A percentile compares a stretch with the other conserved stretches of the same genome.
Conservation (phyloP, 805 yeast species). For the Myxozyma vanderwaltii region DNA sequence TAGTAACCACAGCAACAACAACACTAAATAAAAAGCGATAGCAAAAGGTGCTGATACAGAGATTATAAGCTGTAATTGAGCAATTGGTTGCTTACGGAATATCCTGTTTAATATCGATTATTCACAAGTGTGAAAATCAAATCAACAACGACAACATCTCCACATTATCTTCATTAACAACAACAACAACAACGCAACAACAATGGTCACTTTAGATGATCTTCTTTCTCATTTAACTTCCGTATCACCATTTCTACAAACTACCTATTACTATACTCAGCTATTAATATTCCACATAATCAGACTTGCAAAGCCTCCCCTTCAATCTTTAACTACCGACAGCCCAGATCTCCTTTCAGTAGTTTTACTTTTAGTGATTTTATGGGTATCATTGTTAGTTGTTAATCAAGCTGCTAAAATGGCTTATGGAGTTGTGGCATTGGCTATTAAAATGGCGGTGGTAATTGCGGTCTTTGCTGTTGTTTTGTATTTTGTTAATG, state of each 20-base stretch:
- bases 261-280: background rate
- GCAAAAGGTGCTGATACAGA: too few relatives aligned
- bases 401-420: constrained; percentile 30
- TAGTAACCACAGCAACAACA: too few relatives aligned
- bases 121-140: too few relatives aligned
- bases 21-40: too few relatives aligned
- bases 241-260: background rate
- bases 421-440: constrained; percentile 29
- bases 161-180: background rate
- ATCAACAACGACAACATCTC: background rate
- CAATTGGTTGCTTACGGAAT: too few relatives aligned
- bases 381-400: constrained; percentile 33
- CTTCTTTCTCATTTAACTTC: background rate
- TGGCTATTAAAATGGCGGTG: constrained; percentile 20
- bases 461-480: constrained; percentile 14
- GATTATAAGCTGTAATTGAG: too few relatives aligned
- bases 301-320: constrained; percentile 11
- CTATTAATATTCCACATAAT: constrained; percentile 6
- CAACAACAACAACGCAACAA: background rate
- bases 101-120: too few relatives aligned
- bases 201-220: background rate
- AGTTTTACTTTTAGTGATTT: constrained; percentile 25
- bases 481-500: constrained; percentile 16
- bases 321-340: constrained; percentile 18
- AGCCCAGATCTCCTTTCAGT: constrained; percentile 30